Percentiles rank a stretch among this genome's conserved stretches.
These are phyloP conservation scores for Dorcoceras hygrometricum DNA, from an alignment of 257 asterid species.

Conservation along the genomic window DNA sequence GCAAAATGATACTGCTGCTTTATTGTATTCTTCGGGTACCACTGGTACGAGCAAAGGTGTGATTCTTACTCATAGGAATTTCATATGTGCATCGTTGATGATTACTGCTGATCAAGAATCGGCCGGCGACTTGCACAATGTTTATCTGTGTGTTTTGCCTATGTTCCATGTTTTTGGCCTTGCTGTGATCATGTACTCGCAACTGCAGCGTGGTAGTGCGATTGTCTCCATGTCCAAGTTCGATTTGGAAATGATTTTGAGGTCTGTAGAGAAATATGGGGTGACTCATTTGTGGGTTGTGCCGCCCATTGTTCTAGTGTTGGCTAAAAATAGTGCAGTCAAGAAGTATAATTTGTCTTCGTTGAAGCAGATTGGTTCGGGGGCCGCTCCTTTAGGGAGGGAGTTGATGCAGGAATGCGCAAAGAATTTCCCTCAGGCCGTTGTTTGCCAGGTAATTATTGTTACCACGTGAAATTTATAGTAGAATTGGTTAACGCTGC, in stretches of 20 bases:
- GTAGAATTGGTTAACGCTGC: too few relatives aligned
- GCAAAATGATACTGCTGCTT: constrained; percentile 65
- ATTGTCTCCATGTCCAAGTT: constrained; percentile 68
- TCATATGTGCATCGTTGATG: constrained; percentile 68
- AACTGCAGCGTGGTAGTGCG: constrained; percentile 81
- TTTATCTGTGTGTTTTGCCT: constrained; percentile 67
- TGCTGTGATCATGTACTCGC: constrained; percentile 60
- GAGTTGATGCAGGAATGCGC: constrained; percentile 95
- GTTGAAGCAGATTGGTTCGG: constrained; percentile 74
- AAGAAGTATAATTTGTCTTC: constrained; percentile 60
- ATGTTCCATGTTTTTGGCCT: constrained; percentile 96
- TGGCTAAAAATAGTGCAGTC: constrained; percentile 59
- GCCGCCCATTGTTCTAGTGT: constrained; percentile 77
- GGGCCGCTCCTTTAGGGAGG: constrained; percentile 92
- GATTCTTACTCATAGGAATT: constrained; percentile 66
- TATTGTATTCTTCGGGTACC: constrained; percentile 91
- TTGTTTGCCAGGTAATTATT: constrained; percentile 57
- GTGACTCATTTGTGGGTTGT: constrained; percentile 80
- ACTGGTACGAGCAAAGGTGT: constrained; percentile 94
- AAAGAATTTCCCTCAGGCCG: constrained; percentile 70
- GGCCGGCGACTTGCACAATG: constrained; percentile 51
- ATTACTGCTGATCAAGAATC: constrained; percentile 62
- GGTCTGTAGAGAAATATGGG: constrained; percentile 55
- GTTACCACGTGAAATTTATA: background rate
- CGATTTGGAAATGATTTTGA: constrained; percentile 62